Evolutionary conservation across 2,329 filamentous ascomycete species (phyloP).

Genomic region (Berkeleyomyces basicola): DNA sequence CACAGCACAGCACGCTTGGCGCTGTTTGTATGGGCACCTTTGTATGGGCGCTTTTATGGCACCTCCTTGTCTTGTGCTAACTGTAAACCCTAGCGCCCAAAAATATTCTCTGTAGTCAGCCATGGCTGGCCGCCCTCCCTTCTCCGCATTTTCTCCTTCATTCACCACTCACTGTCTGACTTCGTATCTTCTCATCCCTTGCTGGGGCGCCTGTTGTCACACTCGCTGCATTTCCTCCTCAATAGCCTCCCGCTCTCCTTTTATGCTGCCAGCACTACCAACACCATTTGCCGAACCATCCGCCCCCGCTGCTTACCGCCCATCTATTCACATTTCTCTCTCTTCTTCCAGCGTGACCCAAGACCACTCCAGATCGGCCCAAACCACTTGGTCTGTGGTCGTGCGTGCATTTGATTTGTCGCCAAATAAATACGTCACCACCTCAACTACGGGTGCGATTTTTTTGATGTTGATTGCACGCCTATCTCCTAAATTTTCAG

Average conservation of each 20-base stretch:
- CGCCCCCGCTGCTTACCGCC: neutral
- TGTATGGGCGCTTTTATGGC: neutral
- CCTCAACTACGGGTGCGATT: neutral
- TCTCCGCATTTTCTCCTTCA: neutral
- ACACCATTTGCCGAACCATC: neutral
- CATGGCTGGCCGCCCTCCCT: neutral
- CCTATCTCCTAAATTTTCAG: neutral
- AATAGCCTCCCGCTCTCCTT: neutral
- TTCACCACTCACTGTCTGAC: neutral
- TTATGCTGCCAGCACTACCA: neutral
- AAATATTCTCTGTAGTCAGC: neutral
- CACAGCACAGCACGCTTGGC: too few relatives aligned
- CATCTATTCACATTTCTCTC: neutral
- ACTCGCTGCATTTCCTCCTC: neutral
- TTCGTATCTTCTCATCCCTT: neutral
- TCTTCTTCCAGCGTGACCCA: neutral
- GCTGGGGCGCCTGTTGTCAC: neutral
- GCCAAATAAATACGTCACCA: conserved; percentile 2
- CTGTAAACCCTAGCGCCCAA: neutral
- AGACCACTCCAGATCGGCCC: neutral
- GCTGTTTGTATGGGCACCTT: too few relatives aligned
- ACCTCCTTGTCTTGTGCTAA: neutral
- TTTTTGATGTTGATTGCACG: neutral
- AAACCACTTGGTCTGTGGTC: neutral
- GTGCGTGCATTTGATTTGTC: neutral